phyloP scores from a whole-genome alignment of 176 grass and related monocot species.

The Themeda triandra region DNA sequence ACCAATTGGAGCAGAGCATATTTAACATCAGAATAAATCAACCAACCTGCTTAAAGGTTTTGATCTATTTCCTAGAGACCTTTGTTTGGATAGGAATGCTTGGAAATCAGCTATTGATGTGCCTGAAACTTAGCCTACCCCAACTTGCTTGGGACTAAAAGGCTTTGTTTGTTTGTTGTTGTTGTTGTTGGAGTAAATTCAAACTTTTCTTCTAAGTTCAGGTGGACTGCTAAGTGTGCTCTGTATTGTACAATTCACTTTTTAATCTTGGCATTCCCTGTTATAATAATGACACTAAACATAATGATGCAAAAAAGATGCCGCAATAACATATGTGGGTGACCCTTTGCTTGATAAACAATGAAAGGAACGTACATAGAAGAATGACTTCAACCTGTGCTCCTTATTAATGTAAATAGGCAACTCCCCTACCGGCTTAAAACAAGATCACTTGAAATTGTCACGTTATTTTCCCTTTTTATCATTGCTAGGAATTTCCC shows the following conservation, averaged over 20 bases:
- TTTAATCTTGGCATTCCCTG: neutral
- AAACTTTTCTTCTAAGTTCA: constrained; percentile 30
- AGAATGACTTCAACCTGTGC: neutral
- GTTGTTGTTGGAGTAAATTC: neutral
- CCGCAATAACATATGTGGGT: too few relatives aligned
- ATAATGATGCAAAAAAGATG: neutral
- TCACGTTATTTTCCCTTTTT: neutral
- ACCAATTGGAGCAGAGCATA: neutral
- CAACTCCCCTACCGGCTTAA: neutral
- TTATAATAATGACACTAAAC: neutral
- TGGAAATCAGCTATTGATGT: too few relatives aligned
- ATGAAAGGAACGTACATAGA: neutral
- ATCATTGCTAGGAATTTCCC: neutral
- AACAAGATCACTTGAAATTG: neutral
- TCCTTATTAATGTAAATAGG: neutral
- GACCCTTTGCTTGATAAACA: too few relatives aligned
- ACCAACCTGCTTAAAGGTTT: constrained; percentile 10
- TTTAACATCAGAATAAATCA: neutral
- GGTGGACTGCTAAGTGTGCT: constrained; percentile 19
- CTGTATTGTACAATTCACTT: neutral
- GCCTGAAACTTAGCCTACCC: too few relatives aligned
- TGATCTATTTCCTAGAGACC: neutral
- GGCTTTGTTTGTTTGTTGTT: too few relatives aligned
- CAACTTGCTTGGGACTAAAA: too few relatives aligned
- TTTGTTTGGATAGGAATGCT: too few relatives aligned